Evolutionary conservation across 73 alveolate species (phyloP).

Genomic region (Tetrahymena malaccensis): DNA sequence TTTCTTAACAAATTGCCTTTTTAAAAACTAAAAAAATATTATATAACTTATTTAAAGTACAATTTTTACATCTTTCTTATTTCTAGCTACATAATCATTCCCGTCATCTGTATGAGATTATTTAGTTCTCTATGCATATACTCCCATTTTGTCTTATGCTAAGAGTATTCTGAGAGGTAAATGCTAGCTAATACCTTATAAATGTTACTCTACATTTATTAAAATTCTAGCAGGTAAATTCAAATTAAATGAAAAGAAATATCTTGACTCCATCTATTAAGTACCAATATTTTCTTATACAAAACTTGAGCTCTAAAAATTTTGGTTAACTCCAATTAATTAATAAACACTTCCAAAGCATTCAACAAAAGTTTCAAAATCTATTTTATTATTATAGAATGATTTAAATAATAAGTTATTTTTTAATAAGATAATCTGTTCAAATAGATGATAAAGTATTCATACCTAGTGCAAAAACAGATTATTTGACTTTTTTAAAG

Average conservation of each 20-base stretch:
- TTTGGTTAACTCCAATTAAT: background rate
- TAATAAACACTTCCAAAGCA: background rate
- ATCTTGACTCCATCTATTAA: background rate
- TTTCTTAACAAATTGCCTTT: background rate
- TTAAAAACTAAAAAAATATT: background rate
- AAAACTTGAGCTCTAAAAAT: background rate
- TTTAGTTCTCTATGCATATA: background rate
- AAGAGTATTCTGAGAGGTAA: background rate
- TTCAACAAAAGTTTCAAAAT: background rate
- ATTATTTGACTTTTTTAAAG: background rate
- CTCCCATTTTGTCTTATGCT: background rate
- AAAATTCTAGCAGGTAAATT: background rate
- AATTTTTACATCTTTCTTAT: background rate
- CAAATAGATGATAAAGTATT: too few species aligned
- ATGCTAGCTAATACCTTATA: background rate
- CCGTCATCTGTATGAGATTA: background rate
- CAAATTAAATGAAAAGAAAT: background rate
- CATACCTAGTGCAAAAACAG: background rate
- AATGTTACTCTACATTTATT: background rate
- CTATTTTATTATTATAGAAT: background rate
- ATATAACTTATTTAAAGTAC: background rate
- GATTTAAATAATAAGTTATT: background rate
- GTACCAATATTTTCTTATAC: background rate
- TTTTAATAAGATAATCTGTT: too few species aligned
- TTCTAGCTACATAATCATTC: background rate